These are phyloP conservation scores for Metschnikowia bowlesiae DNA, from an alignment of 805 yeast species.

Conservation along the genomic window DNA sequence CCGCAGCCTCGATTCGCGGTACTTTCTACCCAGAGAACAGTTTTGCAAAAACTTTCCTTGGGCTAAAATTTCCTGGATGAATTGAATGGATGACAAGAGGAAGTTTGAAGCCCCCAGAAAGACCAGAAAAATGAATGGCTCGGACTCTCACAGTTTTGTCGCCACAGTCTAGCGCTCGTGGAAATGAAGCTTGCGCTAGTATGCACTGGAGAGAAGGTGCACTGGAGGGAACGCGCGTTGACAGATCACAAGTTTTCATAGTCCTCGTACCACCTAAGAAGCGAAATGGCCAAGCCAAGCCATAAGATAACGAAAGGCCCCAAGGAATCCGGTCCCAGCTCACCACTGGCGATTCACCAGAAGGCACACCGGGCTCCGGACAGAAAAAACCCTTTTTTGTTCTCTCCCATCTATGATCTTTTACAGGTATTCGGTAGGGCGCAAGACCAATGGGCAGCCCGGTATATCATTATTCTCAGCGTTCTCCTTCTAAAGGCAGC, in stretches of 20 bases:
- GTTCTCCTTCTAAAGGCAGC: conserved; percentile 78
- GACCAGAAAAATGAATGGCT: too few species aligned
- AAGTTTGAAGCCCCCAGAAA: too few species aligned
- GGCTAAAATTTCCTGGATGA: too few species aligned
- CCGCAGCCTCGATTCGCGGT: too few species aligned
- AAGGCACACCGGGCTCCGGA: neutral
- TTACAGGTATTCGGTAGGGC: conserved; percentile 75
- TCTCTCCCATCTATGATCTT: conserved; percentile 64
- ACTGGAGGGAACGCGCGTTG: neutral
- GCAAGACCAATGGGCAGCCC: conserved; percentile 85
- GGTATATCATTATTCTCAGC: conserved; percentile 67
- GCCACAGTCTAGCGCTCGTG: neutral
- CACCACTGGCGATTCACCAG: neutral
- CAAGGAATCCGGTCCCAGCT: neutral
- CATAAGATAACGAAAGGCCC: conserved; percentile 6
- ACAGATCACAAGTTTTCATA: neutral
- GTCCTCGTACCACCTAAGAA: neutral
- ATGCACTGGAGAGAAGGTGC: neutral
- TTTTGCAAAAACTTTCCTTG: too few species aligned
- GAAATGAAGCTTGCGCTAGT: neutral
- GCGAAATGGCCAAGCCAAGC: conserved; percentile 8
- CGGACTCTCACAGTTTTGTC: too few species aligned
- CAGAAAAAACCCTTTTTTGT: conserved; percentile 7
- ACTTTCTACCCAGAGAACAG: too few species aligned
- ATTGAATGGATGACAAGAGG: too few species aligned